phyloP scores from a whole-genome alignment of 2,329 filamentous ascomycete species.

The Aspergillus caelatus region DNA sequence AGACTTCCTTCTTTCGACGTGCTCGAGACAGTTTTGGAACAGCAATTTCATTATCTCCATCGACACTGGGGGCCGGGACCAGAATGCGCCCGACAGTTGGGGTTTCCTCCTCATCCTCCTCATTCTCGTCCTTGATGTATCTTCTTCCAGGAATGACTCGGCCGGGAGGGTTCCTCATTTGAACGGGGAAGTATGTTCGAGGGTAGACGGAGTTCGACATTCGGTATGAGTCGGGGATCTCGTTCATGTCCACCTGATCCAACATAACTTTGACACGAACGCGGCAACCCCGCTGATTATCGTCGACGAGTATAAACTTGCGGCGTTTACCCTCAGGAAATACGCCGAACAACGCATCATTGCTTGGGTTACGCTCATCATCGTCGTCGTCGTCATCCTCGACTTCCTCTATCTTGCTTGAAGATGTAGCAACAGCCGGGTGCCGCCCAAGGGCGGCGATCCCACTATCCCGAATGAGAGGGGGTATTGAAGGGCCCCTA shows the following conservation, averaged over 20 bases:
- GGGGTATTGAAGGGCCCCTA: constrained; percentile 63
- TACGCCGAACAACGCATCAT: constrained; percentile 78
- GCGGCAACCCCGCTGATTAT: constrained; percentile 76
- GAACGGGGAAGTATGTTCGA: constrained; percentile 85
- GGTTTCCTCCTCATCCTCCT: constrained; percentile 41
- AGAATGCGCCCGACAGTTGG: constrained; percentile 48
- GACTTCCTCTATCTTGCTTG: constrained; percentile 26
- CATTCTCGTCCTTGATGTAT: constrained; percentile 72
- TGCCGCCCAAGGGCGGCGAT: constrained; percentile 48
- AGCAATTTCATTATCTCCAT: constrained; percentile 74
- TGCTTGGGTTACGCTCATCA: constrained; percentile 41
- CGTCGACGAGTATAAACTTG: constrained; percentile 96
- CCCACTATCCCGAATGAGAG: constrained; percentile 61
- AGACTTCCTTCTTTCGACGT: constrained; percentile 78
- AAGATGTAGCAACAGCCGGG: constrained; percentile 37
- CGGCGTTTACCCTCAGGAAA: constrained; percentile 87
- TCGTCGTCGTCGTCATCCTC: constrained; percentile 20
- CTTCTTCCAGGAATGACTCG: constrained; percentile 69
- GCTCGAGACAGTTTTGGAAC: constrained; percentile 73
- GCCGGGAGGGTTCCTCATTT: constrained; percentile 85
- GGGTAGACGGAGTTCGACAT: constrained; percentile 88
- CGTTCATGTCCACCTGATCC: constrained; percentile 90
- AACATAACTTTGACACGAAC: constrained; percentile 89
- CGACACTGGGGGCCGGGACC: constrained; percentile 63
- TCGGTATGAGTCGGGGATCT: constrained; percentile 94